Evolutionary conservation across 805 yeast genomes (phyloP).

Genomic region (Candida nanaspora): DNA sequence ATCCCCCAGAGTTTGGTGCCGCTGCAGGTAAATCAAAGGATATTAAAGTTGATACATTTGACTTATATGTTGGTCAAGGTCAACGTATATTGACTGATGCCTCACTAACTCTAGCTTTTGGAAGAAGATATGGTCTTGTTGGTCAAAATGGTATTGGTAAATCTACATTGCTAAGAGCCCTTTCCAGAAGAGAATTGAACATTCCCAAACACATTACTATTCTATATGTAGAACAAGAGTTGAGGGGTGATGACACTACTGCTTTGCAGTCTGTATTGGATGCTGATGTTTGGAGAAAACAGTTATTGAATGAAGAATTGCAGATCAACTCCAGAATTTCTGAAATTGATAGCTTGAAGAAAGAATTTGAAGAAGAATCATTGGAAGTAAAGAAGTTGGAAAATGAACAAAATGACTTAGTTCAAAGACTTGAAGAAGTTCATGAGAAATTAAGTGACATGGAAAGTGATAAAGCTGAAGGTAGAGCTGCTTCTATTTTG

Average conservation of each 20-base stretch:
- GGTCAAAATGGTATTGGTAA: conserved; percentile 99
- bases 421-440: conserved; percentile 67
- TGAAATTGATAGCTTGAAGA: conserved; percentile 65
- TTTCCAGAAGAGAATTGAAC: conserved; percentile 87
- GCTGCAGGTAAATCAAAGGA: conserved; percentile 97
- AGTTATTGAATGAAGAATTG: conserved; percentile 66
- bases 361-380: conserved; percentile 70
- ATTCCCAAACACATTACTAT: conserved; percentile 95
- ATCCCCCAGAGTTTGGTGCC: conserved; percentile 85
- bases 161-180: conserved; percentile 84
- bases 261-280: conserved; percentile 96
- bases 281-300: conserved; percentile 99
- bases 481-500: conserved; percentile 90
- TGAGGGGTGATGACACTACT: conserved; percentile 83
- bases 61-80: conserved; percentile 93
- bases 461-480: conserved; percentile 97
- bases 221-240: conserved; percentile 96
- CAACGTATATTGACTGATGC: conserved; percentile 88
- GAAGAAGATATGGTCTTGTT: conserved; percentile 93
- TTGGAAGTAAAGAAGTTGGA: conserved; percentile 74
- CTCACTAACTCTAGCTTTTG: conserved; percentile 77
- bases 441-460: conserved; percentile 80
- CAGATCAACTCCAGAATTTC: conserved; percentile 66
- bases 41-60: conserved; percentile 87
- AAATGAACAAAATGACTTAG: conserved; percentile 84